A percentile compares a stretch with the other conserved stretches of the same genome.
phyloP scores from a whole-genome alignment of 169 alveolate genomes.

The Amoebophrya sp. region DNA sequence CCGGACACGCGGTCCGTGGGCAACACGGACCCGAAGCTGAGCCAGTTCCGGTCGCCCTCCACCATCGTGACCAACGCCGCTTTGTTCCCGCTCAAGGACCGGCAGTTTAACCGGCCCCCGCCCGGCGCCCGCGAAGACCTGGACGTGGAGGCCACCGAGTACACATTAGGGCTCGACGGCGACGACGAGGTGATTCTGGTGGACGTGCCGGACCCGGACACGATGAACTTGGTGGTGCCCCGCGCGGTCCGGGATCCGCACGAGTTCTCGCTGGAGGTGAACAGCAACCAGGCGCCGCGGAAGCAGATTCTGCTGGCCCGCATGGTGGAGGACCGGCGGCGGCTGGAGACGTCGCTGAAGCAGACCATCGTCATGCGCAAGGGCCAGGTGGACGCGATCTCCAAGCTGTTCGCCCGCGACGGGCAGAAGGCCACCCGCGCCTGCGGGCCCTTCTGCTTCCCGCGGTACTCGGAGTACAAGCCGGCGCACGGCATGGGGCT shows the following conservation, averaged over 20 bases:
- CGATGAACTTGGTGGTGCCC: background rate
- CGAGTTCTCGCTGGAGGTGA: background rate
- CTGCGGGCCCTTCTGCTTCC: background rate
- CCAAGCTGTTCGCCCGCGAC: background rate
- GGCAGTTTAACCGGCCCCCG: no score
- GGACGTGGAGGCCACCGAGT: no score
- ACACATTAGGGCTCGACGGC: background rate
- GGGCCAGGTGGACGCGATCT: constrained; percentile 15
- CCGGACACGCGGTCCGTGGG: background rate
- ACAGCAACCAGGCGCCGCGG: background rate
- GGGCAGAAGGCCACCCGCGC: background rate
- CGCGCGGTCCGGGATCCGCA: background rate
- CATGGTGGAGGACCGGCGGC: background rate
- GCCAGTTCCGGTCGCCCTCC: background rate
- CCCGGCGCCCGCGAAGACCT: no score
- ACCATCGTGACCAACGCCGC: background rate
- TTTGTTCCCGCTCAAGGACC: background rate
- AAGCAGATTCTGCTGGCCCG: background rate
- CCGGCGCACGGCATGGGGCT: background rate
- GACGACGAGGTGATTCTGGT: background rate
- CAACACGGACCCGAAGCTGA: background rate
- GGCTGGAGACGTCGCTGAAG: background rate
- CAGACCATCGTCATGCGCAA: background rate
- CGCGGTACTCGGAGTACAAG: background rate
- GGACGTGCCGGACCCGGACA: background rate